Evolutionary conservation across 495 filamentous ascomycete genomes (phyloP).

Genomic region (Beverwykella pulmonaria): DNA sequence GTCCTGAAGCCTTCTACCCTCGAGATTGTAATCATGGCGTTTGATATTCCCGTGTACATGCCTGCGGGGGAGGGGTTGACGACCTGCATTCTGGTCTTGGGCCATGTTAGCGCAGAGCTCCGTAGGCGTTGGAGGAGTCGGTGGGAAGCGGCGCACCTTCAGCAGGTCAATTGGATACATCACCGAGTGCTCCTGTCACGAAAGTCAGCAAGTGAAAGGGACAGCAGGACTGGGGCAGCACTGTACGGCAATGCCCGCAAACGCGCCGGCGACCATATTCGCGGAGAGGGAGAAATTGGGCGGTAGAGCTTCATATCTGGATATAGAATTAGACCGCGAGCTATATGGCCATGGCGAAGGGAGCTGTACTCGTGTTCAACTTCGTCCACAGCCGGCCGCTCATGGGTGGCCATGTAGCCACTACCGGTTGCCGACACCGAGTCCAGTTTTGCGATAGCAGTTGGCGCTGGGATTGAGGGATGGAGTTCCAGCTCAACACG

Average conservation of each 20-base stretch:
- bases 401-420: slow-evolving; percentile 46
- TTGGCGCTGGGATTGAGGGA: neutral
- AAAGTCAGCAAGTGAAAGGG: slow-evolving; percentile 12
- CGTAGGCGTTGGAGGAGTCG: neutral
- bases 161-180: slow-evolving; percentile 99
- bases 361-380: slow-evolving; percentile 46
- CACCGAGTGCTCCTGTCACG: slow-evolving; percentile 74
- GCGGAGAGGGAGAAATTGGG: slow-evolving; percentile 67
- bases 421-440: slow-evolving; percentile 21
- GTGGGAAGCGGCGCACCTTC: slow-evolving; percentile 67
- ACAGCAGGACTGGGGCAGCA: slow-evolving; percentile 38
- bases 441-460: slow-evolving; percentile 19
- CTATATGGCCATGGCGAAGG: neutral
- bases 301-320: slow-evolving; percentile 69
- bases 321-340: neutral
- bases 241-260: slow-evolving; percentile 93
- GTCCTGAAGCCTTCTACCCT: slow-evolving; percentile 84
- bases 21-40: slow-evolving; percentile 89
- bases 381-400: slow-evolving; percentile 41
- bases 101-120: slow-evolving; percentile 35
- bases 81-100: slow-evolving; percentile 95
- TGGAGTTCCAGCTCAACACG: neutral
- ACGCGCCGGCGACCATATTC: slow-evolving; percentile 93
- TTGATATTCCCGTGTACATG: slow-evolving; percentile 87
- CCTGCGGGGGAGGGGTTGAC: slow-evolving; percentile 82